A percentile compares a stretch with the other conserved stretches of the same genome.
phyloP scores from a whole-genome alignment of 768 basidiomycete species.

The Pleurotus tuoliensis region DNA sequence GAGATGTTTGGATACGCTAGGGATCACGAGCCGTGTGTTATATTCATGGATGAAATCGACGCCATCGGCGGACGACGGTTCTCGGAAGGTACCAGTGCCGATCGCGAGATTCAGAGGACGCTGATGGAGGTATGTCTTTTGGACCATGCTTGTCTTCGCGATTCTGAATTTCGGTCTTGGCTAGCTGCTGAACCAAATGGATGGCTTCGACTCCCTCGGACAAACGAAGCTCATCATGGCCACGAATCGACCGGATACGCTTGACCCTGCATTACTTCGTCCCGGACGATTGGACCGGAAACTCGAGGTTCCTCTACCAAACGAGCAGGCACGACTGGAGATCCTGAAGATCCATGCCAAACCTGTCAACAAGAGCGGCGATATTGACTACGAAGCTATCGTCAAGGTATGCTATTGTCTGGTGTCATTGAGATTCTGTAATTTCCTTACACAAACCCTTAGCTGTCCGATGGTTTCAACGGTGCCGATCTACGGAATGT shows the following conservation, averaged over 20 bases:
- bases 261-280: conserved; percentile 94
- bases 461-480: conserved; percentile 91
- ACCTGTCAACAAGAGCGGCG: conserved; percentile 91
- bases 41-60: conserved; percentile 98
- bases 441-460: conserved; percentile 1
- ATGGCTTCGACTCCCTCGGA: conserved; percentile 97
- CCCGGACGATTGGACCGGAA: conserved; percentile 96
- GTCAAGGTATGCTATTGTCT: conserved; percentile 63
- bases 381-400: conserved; percentile 97
- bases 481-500: conserved; percentile 96
- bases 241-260: conserved; percentile 97
- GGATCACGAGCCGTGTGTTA: conserved; percentile 98
- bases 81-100: conserved; percentile 95
- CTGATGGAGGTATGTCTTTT: conserved; percentile 76
- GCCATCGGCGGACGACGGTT: conserved; percentile 88
- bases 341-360: conserved; percentile 96
- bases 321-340: conserved; percentile 93
- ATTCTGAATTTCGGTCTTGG: not conserved
- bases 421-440: conserved; percentile 8
- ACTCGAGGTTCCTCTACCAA: conserved; percentile 96
- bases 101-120: conserved; percentile 97
- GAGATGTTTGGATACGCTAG: conserved; percentile 99
- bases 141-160: not conserved
- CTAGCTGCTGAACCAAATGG: conserved; percentile 97
- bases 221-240: conserved; percentile 98